Base-by-base conservation (phyloP, 1,139 yeast genomes). In the Cylindricascospora bacillispora region DNA sequence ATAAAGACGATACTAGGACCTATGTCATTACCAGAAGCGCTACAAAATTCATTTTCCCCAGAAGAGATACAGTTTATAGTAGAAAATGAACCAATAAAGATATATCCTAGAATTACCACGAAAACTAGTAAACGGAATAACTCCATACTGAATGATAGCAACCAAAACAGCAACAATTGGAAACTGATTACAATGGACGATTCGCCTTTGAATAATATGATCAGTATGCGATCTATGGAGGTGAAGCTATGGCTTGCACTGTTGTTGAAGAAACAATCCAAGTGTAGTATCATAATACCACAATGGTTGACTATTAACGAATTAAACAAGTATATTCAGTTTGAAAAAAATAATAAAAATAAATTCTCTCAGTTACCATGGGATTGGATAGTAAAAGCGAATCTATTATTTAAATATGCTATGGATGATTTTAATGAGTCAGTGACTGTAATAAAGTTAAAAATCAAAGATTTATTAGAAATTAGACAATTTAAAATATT, bases 241-340 rank as follows among this genome's bases (percentile, higher is more conserved):
- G 74, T 89, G 0, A 94, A 95, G 0, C 43, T 89, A 3, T 89
- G 98, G 98, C 62, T 82, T 15, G 97, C 95, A 0, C 54, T 85
- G 10, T 62, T 86, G 12, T 60, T 89, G 32, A 83, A 83, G 47
- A 73, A 78, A 27, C 97, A 89, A 52, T 77, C 74, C 29, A 77
- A 86, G 43, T 83, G 97, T 54, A 77, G 76, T 38, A 74, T 89
- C 3, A 75, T 85, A 5, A 77, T 86, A 7, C 99, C 99, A 0
- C 65, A 62, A 2, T 89, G 99, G 99, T 63, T 89, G n/a, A 67
- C 65, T 11, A 56, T 69, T 30, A 59, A 61, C n/a, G 62, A 60
- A 34, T 54, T 89, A 34, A 67, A 68, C 35, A 63, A 62, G 4
- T 64, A 67, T 31, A 73, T 80, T 43, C 85, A 79, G 9, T 76